phyloP scores from a whole-genome alignment of 345 rosid species.

The Viola odorata region DNA sequence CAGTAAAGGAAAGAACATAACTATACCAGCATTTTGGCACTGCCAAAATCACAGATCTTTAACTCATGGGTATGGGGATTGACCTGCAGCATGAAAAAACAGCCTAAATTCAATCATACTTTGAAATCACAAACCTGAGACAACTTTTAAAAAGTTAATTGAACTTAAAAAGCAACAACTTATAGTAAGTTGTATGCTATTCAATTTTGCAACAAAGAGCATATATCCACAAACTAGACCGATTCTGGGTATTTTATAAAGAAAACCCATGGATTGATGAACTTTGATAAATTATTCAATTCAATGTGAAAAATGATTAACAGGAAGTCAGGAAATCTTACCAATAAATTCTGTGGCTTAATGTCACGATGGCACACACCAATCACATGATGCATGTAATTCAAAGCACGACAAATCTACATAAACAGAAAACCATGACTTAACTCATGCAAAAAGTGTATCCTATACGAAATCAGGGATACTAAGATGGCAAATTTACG shows the following conservation, averaged over 20 bases:
- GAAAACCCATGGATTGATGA: not conserved
- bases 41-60: constrained; percentile 96
- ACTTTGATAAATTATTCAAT: not conserved
- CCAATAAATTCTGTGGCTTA: constrained; percentile 96
- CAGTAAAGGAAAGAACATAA: not conserved
- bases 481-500: constrained; percentile 2
- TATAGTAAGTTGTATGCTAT: too few species aligned
- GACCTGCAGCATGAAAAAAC: constrained; percentile 49
- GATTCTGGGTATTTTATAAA: too few species aligned
- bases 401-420: constrained; percentile 91
- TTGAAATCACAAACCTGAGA: not conserved
- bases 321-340: constrained; percentile 26
- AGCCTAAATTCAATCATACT: constrained; percentile 11
- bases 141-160: too few species aligned
- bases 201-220: too few species aligned
- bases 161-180: too few species aligned
- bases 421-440: constrained; percentile 15
- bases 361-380: constrained; percentile 98
- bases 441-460: not conserved
- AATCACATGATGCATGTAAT: constrained; percentile 80
- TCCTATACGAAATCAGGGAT: not conserved
- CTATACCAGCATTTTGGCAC: constrained; percentile 98
- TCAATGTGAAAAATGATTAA: not conserved
- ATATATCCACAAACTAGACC: too few species aligned
- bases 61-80: constrained; percentile 82